These are phyloP conservation scores for Phytophthora fragariaefolia DNA, from an alignment of 352 stramenopile genomes.

Conservation along the genomic window DNA sequence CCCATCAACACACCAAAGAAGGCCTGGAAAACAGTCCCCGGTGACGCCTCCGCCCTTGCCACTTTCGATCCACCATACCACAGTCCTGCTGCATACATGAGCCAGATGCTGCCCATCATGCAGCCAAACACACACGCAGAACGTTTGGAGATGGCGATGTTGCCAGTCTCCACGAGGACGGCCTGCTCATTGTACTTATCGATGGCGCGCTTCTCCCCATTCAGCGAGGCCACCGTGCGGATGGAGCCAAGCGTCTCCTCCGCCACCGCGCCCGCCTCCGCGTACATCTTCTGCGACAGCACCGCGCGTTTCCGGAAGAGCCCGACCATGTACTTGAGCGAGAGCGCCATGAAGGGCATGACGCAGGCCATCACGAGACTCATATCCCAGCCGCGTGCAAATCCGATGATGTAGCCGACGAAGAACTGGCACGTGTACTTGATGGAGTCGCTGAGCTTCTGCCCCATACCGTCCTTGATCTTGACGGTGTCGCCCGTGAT, in stretches of 20 bases:
- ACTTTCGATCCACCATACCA: constrained; percentile 66
- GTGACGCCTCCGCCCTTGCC: constrained; percentile 31
- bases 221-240: constrained; percentile 48
- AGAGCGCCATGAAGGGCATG: constrained; percentile 47
- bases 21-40: constrained; percentile 48
- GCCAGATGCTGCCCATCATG: constrained; percentile 49
- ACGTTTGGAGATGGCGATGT: constrained; percentile 21
- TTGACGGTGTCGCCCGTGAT: constrained; percentile 52
- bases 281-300: constrained; percentile 43
- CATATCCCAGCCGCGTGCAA: constrained; percentile 48
- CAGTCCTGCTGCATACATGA: constrained; percentile 49
- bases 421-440: constrained; percentile 46
- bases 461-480: constrained; percentile 56
- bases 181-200: constrained; percentile 40
- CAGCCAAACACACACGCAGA: constrained; percentile 24
- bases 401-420: constrained; percentile 45
- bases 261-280: constrained; percentile 48
- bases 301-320: constrained; percentile 24
- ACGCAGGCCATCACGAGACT: constrained; percentile 48
- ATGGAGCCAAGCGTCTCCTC: constrained; percentile 56
- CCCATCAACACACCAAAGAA: constrained; percentile 69
- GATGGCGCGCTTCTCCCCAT: constrained; percentile 39
- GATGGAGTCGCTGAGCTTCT: constrained; percentile 49
- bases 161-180: constrained; percentile 23
- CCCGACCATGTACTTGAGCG: constrained; percentile 38